Conservation (phyloP, 768 basidiomycete species). For the Xerocomus brunneocitrinus region DNA sequence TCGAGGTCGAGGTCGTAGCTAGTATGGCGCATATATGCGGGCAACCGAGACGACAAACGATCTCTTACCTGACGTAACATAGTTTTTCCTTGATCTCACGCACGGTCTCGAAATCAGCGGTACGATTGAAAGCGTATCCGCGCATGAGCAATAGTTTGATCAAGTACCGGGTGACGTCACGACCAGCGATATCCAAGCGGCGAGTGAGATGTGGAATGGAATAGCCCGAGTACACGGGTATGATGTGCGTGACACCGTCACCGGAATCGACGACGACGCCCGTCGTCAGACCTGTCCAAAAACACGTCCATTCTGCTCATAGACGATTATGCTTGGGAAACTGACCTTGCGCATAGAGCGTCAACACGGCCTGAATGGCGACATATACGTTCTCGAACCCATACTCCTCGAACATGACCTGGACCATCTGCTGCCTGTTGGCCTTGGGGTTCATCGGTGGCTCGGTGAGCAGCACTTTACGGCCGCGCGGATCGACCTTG, state of each 20-base stretch:
- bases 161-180: slow-evolving; percentile 96
- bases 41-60: neutral
- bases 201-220: slow-evolving; percentile 92
- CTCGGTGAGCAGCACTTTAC: slow-evolving; percentile 92
- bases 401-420: slow-evolving; percentile 99
- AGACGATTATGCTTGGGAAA: slow-evolving; percentile 5
- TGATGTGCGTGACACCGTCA: slow-evolving; percentile 98
- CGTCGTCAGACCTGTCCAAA: slow-evolving; percentile 80
- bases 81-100: slow-evolving; percentile 98
- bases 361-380: slow-evolving; percentile 97
- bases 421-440: slow-evolving; percentile 90
- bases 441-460: slow-evolving; percentile 98
- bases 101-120: slow-evolving; percentile 99
- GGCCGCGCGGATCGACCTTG: slow-evolving; percentile 76
- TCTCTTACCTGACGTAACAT: slow-evolving; percentile 86
- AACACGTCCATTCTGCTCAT: neutral
- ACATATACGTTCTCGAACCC: slow-evolving; percentile 95
- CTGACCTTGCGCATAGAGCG: slow-evolving; percentile 96
- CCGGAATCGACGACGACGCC: slow-evolving; percentile 99
- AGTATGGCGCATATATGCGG: neutral
- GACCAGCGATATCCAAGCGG: slow-evolving; percentile 94
- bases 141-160: slow-evolving; percentile 99
- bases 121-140: slow-evolving; percentile 99
- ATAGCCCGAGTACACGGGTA: slow-evolving; percentile 97
- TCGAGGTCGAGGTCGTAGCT: slow-evolving; percentile 98